Conservation (phyloP, 2,329 filamentous ascomycete genomes). For the Magnaporthiopsis poae region DNA sequence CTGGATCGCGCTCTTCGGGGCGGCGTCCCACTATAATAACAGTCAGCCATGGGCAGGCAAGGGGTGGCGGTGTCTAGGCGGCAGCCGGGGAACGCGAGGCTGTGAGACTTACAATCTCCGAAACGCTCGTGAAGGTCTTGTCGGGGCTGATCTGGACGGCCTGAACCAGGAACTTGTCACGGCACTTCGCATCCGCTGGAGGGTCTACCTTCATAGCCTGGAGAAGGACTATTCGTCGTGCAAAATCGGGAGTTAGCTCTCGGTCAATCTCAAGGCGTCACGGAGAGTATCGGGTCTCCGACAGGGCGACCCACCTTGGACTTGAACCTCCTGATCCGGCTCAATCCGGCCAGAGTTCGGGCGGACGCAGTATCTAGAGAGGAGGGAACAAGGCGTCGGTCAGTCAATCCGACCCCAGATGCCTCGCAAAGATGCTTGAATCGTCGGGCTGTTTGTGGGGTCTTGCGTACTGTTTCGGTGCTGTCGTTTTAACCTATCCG, state of each 20-base stretch:
- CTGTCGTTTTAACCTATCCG: constrained; percentile 91
- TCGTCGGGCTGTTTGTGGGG: constrained; percentile 10
- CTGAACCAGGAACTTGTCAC: constrained; percentile 20
- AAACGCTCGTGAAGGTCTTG: constrained; percentile 72
- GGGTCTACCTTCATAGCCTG: constrained; percentile 98
- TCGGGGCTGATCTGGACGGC: constrained; percentile 58
- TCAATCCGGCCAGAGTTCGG: constrained; percentile 96
- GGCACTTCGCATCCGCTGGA: constrained; percentile 71
- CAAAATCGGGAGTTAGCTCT: not conserved
- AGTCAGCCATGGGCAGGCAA: constrained; percentile 6
- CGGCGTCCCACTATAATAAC: constrained; percentile 61
- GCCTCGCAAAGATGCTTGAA: constrained; percentile 7
- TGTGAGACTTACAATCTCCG: constrained; percentile 58
- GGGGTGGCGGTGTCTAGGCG: not conserved
- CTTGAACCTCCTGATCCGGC: constrained; percentile 78
- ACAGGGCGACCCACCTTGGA: constrained; percentile 59
- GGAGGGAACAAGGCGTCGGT: constrained; percentile 10
- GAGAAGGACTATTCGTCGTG: constrained; percentile 58
- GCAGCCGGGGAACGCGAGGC: not conserved
- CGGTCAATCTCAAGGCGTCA: constrained; percentile 2
- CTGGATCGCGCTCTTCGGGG: constrained; percentile 65
- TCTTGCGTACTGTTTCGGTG: constrained; percentile 89
- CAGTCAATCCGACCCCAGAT: not conserved
- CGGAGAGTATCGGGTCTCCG: not conserved
- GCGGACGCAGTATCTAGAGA: constrained; percentile 80